Evolutionary conservation across 352 stramenopile species (phyloP), one percentile per base, ranked within the genome.

Genomic region (Lagenidium giganteum): DNA sequence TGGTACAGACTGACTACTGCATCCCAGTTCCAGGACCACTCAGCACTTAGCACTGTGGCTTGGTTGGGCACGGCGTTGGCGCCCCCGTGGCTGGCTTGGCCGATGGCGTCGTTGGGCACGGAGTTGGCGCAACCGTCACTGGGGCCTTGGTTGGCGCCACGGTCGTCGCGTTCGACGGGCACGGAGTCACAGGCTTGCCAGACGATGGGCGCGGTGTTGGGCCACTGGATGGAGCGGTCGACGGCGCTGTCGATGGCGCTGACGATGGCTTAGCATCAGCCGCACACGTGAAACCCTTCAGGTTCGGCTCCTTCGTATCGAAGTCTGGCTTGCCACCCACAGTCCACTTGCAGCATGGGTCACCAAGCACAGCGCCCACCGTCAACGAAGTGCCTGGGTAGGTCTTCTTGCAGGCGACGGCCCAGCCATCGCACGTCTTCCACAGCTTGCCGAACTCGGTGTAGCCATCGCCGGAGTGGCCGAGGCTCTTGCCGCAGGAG

Each of bases 261-360:
- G 36, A 14, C 16, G 36, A 18, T 42, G n/a, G n/a, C n/a, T n/a
- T n/a, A n/a, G n/a, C n/a, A n/a, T 32, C 37, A 16, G 7, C 21
- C 21, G 34, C 26, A 8, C 29, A 25, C 23, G 36, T 18, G 5
- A 26, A 39, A 13, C 31, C 31, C 9, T 29, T 26, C n/a, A 33
- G 14, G 1, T 21, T 45, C 17, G 40, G 40, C 17, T 25, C 13
- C 22, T 33, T 32, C n/a, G 44, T 21, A 13, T 17, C 26, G 27
- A 45, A 52, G 44, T 52, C 44, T 8, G 44, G 13, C 35, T 44
- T 52, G 36, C 44, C 44, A 5, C 24, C 12, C 25, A 43, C 24
- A 22, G 26, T 51, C 44, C 44, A 51, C 44, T 36, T 51, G 44
- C 44, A 51, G 44, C 44, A 51, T 26, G 44, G 44, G 35, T 51